Evolutionary conservation across 331 rosid genomes (phyloP).

Genomic region (Spiraea crenata): DNA sequence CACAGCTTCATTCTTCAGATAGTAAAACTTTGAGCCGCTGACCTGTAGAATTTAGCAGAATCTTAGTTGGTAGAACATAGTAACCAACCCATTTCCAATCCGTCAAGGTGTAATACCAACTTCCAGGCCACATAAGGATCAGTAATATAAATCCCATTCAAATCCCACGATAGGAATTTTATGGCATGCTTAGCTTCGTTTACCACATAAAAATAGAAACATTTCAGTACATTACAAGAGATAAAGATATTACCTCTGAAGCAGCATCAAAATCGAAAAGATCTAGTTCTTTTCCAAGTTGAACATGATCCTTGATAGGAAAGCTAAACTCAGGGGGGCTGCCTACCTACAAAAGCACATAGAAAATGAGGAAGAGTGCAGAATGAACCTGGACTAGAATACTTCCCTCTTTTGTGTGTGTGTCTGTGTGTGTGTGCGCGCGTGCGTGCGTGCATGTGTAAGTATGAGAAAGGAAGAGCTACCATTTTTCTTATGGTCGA

Average conservation of each 20-base stretch:
- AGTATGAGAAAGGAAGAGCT: slow-evolving; percentile 14
- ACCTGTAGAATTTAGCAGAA: slow-evolving; percentile 51
- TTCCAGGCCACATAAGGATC: neutral
- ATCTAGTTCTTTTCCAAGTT: slow-evolving; percentile 84
- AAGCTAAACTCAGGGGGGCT: slow-evolving; percentile 58
- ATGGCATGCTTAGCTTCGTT: neutral
- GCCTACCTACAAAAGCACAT: slow-evolving; percentile 55
- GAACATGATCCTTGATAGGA: slow-evolving; percentile 83
- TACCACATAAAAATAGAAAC: neutral
- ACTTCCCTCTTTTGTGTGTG: neutral
- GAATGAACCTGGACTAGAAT: slow-evolving; percentile 14
- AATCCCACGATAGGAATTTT: neutral
- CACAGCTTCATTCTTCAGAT: slow-evolving; percentile 90
- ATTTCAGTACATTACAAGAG: slow-evolving; percentile 10
- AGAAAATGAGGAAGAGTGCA: slow-evolving; percentile 14
- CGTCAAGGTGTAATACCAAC: no score
- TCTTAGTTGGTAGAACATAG: slow-evolving; percentile 3
- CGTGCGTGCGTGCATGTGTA: neutral
- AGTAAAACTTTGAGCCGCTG: slow-evolving; percentile 94
- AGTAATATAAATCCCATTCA: neutral
- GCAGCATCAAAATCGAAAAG: slow-evolving; percentile 95
- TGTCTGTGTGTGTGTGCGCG: neutral
- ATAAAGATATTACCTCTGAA: slow-evolving; percentile 64
- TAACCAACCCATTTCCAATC: slow-evolving; percentile 14
- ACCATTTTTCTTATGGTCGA: slow-evolving; percentile 65